Evolutionary conservation across 108 stramenopile species (phyloP), one percentile per base, ranked within the genome.

Genomic region (Bacterosira constricta): DNA sequence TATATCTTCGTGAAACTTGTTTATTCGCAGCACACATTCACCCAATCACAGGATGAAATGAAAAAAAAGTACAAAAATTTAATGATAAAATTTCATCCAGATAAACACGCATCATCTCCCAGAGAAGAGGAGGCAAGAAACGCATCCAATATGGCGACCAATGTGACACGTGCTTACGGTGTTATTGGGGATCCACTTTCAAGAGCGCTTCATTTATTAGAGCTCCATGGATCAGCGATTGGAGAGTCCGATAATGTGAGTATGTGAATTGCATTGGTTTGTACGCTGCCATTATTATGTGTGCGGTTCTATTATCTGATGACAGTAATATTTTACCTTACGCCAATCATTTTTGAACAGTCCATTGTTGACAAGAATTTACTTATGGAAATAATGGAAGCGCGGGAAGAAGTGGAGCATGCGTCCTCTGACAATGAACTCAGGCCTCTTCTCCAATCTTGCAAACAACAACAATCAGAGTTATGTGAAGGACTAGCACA

Each of bases 21-120:
- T n/a, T n/a, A n/a, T 27, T 20, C 29, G 27, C 34, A 75, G 75
- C 67, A 77, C 74, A 39, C 82, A 64, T 91, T 82, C 63, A 53
- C 52, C 0, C 64, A 87, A 44, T 59, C 71, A 26, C 41, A 34
- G 9, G 21, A 56, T 1, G 75, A 81, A 67, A 74, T 92, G 20
- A 84, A 89, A 55, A 21, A 60, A 17, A 75, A 60, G 34, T 92
- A 92, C 49, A 83, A 77, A 60, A 15, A 47, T n/a, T 75, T 92
- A 52, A 92, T 92, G 88, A 80, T 46, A 9, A 63, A 85, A 27
- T 61, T 79, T 9, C 91, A 92, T 62, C 91, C 91, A 25, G 91
- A 91, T 57, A 67, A 73, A 36, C 63, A 75, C 39, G 15, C 65
- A 11, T 75, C 85, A 12, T 35, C 55, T 60, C n/a, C n/a, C n/a